Conservation (phyloP, 306 rosid genomes). For the Cyclanthera cordifolia region DNA sequence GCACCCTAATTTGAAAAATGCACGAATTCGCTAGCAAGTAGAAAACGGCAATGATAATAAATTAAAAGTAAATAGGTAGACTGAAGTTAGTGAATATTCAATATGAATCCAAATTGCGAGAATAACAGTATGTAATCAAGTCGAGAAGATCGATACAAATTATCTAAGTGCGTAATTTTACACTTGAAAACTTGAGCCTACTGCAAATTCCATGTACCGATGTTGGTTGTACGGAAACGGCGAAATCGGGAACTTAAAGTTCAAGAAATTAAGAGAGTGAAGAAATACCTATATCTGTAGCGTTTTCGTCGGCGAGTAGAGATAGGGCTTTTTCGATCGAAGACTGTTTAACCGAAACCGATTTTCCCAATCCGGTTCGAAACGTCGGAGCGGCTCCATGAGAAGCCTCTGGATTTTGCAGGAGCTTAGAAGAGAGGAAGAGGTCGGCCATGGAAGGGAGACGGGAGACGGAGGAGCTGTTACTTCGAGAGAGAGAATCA, state of each 20-base stretch:
- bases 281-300: conserved; percentile 15
- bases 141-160: neutral
- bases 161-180: neutral
- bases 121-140: neutral
- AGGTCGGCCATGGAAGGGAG: conserved; percentile 46
- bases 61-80: neutral
- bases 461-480: conserved; percentile 12
- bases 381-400: conserved; percentile 26
- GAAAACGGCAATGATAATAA: neutral
- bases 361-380: conserved; percentile 34
- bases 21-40: neutral
- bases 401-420: conserved; percentile 18
- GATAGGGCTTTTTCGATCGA: conserved; percentile 38
- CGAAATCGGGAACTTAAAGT: too few species aligned
- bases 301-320: conserved; percentile 23
- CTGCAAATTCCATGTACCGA: neutral
- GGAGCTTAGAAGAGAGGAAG: conserved; percentile 32
- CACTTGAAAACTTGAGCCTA: neutral
- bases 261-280: neutral
- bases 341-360: conserved; percentile 31
- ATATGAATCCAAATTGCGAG: neutral
- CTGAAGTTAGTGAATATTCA: neutral
- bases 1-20: neutral
- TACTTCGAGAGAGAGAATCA: neutral
- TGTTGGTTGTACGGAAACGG: neutral